phyloP scores from a whole-genome alignment of 1,139 yeast species.

The Pneumocystis sp. region DNA sequence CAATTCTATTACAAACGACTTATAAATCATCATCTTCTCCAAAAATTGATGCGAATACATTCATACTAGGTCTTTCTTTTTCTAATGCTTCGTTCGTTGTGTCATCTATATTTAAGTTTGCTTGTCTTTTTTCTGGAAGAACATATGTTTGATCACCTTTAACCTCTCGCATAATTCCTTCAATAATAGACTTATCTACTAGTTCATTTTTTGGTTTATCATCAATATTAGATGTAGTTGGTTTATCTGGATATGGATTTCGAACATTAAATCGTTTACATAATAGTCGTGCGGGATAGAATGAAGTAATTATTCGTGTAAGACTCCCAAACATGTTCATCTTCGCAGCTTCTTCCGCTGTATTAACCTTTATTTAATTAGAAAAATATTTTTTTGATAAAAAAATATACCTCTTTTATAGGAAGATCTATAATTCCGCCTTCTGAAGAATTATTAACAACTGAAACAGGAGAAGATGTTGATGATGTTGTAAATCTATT shows the following conservation, averaged over 20 bases:
- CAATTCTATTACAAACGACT: neutral
- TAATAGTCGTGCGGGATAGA: conserved; percentile 19
- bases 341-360: conserved; percentile 17
- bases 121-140: neutral
- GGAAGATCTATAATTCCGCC: conserved; percentile 1
- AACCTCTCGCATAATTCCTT: neutral
- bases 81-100: neutral
- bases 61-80: neutral
- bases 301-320: conserved; percentile 17
- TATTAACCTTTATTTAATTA: conserved; percentile 7
- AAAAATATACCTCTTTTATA: neutral
- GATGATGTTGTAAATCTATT: conserved; percentile 17
- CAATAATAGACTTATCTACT: neutral
- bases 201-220: neutral
- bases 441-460: conserved; percentile 1
- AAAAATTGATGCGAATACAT: neutral
- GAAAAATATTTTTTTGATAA: neutral
- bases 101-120: neutral
- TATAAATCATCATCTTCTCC: neutral
- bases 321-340: conserved; percentile 18
- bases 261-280: conserved; percentile 21
- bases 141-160: neutral
- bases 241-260: neutral
- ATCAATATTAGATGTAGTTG: neutral
- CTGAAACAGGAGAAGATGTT: neutral